Percentiles rank a stretch among this genome's conserved stretches.
phyloP scores from a whole-genome alignment of 108 stramenopile genomes.

The Phaeodactylum tricornutum region DNA sequence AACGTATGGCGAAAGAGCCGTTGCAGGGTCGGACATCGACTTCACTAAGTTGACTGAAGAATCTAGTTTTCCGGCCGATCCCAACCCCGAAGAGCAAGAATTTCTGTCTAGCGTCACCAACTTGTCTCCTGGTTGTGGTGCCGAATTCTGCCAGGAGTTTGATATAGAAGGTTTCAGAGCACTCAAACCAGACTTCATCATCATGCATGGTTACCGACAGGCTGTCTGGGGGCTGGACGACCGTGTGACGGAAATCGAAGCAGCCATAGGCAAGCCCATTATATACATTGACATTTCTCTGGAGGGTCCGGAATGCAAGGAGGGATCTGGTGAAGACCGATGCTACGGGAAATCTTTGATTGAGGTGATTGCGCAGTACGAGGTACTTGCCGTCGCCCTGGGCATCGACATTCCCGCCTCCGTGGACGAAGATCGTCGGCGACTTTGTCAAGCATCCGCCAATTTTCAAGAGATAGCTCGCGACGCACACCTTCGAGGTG shows the following conservation, averaged over 20 bases:
- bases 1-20: conserved; percentile 8
- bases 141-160: not conserved
- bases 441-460: conserved; percentile 9
- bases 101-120: not conserved
- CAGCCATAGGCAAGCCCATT: conserved; percentile 4
- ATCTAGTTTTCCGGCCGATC: conserved; percentile 8
- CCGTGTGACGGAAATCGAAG: not conserved
- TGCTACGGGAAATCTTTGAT: conserved; percentile 9
- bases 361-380: conserved; percentile 13
- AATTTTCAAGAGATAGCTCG: conserved; percentile 1
- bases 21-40: conserved; percentile 3
- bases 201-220: not conserved
- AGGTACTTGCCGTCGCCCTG: not conserved
- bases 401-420: not conserved
- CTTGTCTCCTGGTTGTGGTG: not conserved
- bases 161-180: not conserved
- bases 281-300: conserved; percentile 11
- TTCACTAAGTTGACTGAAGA: not conserved
- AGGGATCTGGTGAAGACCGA: not conserved
- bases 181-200: not conserved
- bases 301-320: conserved; percentile 5
- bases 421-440: conserved; percentile 5
- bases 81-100: conserved; percentile 4
- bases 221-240: not conserved
- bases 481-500: conserved; percentile 6